These are phyloP conservation scores for Calocybe indica DNA, from an alignment of 768 basidiomycete species.

Conservation along the genomic window DNA sequence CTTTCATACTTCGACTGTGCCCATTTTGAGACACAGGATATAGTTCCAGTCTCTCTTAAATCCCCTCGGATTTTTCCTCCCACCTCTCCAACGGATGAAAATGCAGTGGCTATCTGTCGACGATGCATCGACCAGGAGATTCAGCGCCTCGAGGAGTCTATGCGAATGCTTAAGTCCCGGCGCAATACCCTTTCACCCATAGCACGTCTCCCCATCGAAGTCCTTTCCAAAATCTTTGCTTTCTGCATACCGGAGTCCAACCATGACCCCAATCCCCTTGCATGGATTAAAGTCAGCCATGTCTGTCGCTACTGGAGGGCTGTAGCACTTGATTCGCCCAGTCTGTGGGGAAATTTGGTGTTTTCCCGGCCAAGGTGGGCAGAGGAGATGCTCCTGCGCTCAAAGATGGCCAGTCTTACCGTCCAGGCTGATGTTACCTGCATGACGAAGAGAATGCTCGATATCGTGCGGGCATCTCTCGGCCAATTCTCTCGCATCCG, in stretches of 20 bases:
- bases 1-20: too few species aligned
- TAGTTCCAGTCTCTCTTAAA: slow-evolving; percentile 14
- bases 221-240: slow-evolving; percentile 32
- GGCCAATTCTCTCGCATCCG: slow-evolving; percentile 26
- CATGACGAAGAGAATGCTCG: slow-evolving; percentile 19
- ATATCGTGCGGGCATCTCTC: slow-evolving; percentile 22
- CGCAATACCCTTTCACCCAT: slow-evolving; percentile 33
- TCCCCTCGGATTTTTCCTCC: slow-evolving; percentile 6
- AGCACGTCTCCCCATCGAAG: slow-evolving; percentile 34
- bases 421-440: slow-evolving; percentile 20
- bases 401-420: slow-evolving; percentile 31
- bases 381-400: slow-evolving; percentile 37
- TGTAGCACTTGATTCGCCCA: slow-evolving; percentile 32
- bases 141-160: slow-evolving; percentile 21
- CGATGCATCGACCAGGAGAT: slow-evolving; percentile 32
- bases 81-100: slow-evolving; percentile 8
- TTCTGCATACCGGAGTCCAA: slow-evolving; percentile 13
- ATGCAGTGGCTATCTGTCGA: slow-evolving; percentile 15
- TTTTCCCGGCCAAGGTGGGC: slow-evolving; percentile 29
- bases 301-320: slow-evolving; percentile 39
- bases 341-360: slow-evolving; percentile 33
- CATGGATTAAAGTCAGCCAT: slow-evolving; percentile 33
- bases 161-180: slow-evolving; percentile 25
- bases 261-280: slow-evolving; percentile 7
- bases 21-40: neutral